Evolutionary conservation across 2,329 filamentous ascomycete species (phyloP), one percentile per base, ranked within the genome.

Genomic region (Claviceps sp.): DNA sequence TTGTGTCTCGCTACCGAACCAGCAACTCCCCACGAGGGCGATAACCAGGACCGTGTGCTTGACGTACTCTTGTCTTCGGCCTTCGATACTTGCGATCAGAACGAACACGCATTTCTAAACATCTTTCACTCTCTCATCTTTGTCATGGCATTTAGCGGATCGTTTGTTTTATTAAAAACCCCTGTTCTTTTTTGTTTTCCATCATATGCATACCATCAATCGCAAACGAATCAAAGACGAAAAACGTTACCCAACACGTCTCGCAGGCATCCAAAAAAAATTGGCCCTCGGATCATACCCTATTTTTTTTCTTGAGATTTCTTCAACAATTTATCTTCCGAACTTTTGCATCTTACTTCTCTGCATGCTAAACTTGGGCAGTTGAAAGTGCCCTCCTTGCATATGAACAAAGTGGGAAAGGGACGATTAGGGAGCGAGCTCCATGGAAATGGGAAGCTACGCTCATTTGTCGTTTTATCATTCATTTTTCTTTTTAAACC

Each of bases 61-160:
- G 16, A 13, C 16, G 24, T 44, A n/a, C n/a, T n/a, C 24, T 11
- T 34, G 30, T 34, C 8, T 16, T 3, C 68, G 30, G 24, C 24
- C n/a, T 34, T 38, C 11, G 34, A 40, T 22, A 24, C 18, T 22
- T 37, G 20, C 13, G 26, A 13, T 18, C 18, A 41, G 20, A 40
- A 9, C 14, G 14, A 34, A 37, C 38, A 42, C 26, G 43, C 40
- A 50, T 26, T 37, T 26, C 20, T 9, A 26, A 53, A 46, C 16
- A 41, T n/a, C 18, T 48, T 38, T 50, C 13, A 26, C 26, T 22
- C 18, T 37, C 37, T 61, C 58, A 64, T 67, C 61, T 64, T 67
- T 61, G 62, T 70, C 65, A 67, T 67, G 67, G 71, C 70, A 72
- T 73, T 69, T 70, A 73, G 70, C 70, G 70, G 69, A 58, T 66